phyloP scores from a whole-genome alignment of 2,329 filamentous ascomycete species.

The Fusarium staphyleae region DNA sequence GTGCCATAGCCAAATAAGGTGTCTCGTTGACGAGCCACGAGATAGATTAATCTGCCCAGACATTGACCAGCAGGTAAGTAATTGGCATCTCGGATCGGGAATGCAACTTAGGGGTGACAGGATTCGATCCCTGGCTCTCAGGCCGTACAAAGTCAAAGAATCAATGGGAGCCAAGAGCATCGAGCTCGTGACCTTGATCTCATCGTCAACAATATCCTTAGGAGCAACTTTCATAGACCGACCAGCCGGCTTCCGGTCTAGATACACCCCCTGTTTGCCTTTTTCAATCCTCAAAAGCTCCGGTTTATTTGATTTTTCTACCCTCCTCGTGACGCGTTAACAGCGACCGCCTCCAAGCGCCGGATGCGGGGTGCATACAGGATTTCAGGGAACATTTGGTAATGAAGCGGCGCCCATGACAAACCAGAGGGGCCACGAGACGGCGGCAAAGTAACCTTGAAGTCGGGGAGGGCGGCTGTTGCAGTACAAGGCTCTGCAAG shows the following conservation, averaged over 20 bases:
- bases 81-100: constrained; percentile 14
- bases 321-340: constrained; percentile 39
- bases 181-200: constrained; percentile 19
- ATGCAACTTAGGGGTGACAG: constrained; percentile 7
- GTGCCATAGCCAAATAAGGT: background rate
- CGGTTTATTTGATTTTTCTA: constrained; percentile 31
- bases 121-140: background rate
- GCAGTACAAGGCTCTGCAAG: constrained; percentile 16
- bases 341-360: constrained; percentile 32
- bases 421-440: constrained; percentile 41
- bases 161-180: constrained; percentile 10
- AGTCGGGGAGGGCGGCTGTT: constrained; percentile 20
- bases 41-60: background rate
- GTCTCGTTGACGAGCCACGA: background rate
- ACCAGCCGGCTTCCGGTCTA: constrained; percentile 9
- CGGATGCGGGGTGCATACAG: constrained; percentile 41
- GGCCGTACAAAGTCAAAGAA: background rate
- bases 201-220: background rate
- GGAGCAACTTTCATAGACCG: constrained; percentile 3
- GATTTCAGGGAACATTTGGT: constrained; percentile 35
- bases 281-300: constrained; percentile 6
- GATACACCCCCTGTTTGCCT: constrained; percentile 16
- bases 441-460: constrained; percentile 23
- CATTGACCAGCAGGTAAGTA: background rate
- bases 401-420: constrained; percentile 38